phyloP scores from a whole-genome alignment of 495 filamentous ascomycete genomes.

The Lasiosphaeria hispida region DNA sequence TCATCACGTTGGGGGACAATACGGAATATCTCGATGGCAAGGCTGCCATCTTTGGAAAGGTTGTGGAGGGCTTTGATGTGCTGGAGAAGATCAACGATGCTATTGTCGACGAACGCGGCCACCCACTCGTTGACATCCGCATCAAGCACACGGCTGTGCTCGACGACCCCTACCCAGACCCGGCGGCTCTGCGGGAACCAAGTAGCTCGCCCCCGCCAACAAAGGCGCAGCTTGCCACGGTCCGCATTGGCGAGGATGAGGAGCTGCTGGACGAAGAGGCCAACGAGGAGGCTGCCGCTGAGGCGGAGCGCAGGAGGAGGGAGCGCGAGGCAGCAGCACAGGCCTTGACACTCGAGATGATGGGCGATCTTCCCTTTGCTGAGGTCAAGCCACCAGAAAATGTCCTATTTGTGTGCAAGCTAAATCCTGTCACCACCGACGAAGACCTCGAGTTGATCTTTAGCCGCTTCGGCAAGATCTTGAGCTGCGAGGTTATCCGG shows the following conservation, averaged over 20 bases:
- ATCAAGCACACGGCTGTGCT: constrained; percentile 87
- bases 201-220: constrained; percentile 77
- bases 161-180: constrained; percentile 86
- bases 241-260: constrained; percentile 88
- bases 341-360: constrained; percentile 93
- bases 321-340: constrained; percentile 93
- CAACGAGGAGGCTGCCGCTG: constrained; percentile 73
- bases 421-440: constrained; percentile 94
- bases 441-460: constrained; percentile 95
- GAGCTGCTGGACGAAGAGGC: constrained; percentile 59
- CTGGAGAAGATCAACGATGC: constrained; percentile 90
- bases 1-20: constrained; percentile 82
- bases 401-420: constrained; percentile 95
- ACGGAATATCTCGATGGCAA: constrained; percentile 88
- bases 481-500: constrained; percentile 94
- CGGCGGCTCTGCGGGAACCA: constrained; percentile 68
- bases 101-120: constrained; percentile 78
- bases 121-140: constrained; percentile 85
- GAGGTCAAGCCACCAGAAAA: constrained; percentile 98
- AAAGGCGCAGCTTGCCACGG: constrained; percentile 82
- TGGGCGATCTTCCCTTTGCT: constrained; percentile 94
- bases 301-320: constrained; percentile 73
- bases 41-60: constrained; percentile 89
- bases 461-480: constrained; percentile 90
- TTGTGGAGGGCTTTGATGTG: constrained; percentile 89